Conservation (phyloP, 1,139 yeast genomes). For the Geotrichum europaeum region DNA sequence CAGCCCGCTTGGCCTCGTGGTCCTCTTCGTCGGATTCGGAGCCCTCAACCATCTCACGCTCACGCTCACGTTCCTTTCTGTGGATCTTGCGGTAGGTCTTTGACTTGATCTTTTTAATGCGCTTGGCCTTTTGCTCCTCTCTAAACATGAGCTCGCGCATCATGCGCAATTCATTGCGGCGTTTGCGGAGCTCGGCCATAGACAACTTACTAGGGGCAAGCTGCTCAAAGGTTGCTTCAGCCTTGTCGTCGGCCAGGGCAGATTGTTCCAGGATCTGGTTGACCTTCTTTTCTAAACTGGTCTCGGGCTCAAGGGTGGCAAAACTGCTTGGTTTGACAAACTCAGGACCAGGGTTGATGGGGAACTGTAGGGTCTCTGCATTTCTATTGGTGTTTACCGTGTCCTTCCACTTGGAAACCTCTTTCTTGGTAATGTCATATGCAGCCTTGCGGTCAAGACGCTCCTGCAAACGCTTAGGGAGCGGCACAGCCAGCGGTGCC, state of each 20-base stretch:
- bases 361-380: slow-evolving; percentile 80
- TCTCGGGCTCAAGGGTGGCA: slow-evolving; percentile 41
- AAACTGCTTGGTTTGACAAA: slow-evolving; percentile 46
- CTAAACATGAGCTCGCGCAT: slow-evolving; percentile 97
- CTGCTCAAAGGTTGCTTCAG: slow-evolving; percentile 80
- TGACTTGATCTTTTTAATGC: slow-evolving; percentile 91
- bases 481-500: slow-evolving; percentile 56
- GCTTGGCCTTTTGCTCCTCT: slow-evolving; percentile 83
- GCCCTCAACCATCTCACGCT: slow-evolving; percentile 51
- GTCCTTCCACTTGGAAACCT: slow-evolving; percentile 84
- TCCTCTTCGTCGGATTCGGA: slow-evolving; percentile 43
- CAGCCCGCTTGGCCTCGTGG: slow-evolving; percentile 76
- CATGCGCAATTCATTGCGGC: slow-evolving; percentile 75
- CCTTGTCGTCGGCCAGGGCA: slow-evolving; percentile 62
- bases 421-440: slow-evolving; percentile 78
- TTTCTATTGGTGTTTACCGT: slow-evolving; percentile 70
- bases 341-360: slow-evolving; percentile 48
- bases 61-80: slow-evolving; percentile 74
- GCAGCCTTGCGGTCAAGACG: slow-evolving; percentile 88
- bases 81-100: slow-evolving; percentile 81
- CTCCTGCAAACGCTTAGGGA: slow-evolving; percentile 79
- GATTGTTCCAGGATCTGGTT: slow-evolving; percentile 57
- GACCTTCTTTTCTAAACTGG: slow-evolving; percentile 57
- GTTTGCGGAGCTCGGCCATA: slow-evolving; percentile 68
- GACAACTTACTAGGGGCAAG: slow-evolving; percentile 69